phyloP scores from a whole-genome alignment of 2,329 filamentous ascomycete genomes.

The Aureobasidium sp. region DNA sequence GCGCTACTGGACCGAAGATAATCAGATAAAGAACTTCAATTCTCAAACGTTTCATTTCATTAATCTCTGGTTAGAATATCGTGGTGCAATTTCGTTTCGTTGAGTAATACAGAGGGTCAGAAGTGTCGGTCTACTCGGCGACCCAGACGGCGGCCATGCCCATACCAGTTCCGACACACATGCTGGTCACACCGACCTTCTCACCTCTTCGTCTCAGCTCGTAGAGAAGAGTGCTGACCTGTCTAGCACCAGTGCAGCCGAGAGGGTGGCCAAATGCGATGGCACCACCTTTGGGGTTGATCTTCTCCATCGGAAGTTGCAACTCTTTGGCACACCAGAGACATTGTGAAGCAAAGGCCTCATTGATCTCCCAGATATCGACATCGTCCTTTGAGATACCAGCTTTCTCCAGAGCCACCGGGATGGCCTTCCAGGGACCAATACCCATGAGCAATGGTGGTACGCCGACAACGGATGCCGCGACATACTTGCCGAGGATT shows the following conservation, averaged over 20 bases:
- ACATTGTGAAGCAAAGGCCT: conserved; percentile 94
- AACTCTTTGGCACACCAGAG: conserved; percentile 89
- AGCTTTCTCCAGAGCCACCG: conserved; percentile 79
- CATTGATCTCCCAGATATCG: conserved; percentile 98
- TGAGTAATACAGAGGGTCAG: background rate
- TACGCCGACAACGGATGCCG: conserved; percentile 78
- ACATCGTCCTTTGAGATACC: conserved; percentile 84
- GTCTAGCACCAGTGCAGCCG: conserved; percentile 87
- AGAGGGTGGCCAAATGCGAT: conserved; percentile 92
- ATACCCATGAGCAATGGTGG: conserved; percentile 92
- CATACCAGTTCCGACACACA: conserved; percentile 92
- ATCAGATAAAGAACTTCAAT: background rate
- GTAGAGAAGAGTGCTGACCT: conserved; percentile 85
- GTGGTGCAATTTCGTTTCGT: background rate
- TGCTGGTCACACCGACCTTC: conserved; percentile 80
- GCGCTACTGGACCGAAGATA: background rate
- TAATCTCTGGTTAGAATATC: background rate
- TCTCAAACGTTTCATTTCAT: background rate
- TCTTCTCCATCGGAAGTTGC: conserved; percentile 72
- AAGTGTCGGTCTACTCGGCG: conserved; percentile 54
- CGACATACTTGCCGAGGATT: conserved; percentile 88
- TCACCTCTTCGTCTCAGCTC: conserved; percentile 78
- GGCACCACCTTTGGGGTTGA: conserved; percentile 95
- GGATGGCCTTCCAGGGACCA: conserved; percentile 93
- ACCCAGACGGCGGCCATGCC: conserved; percentile 97